Conservation (phyloP, 2,329 filamentous ascomycete genomes). For the Epichloe amarillans region DNA sequence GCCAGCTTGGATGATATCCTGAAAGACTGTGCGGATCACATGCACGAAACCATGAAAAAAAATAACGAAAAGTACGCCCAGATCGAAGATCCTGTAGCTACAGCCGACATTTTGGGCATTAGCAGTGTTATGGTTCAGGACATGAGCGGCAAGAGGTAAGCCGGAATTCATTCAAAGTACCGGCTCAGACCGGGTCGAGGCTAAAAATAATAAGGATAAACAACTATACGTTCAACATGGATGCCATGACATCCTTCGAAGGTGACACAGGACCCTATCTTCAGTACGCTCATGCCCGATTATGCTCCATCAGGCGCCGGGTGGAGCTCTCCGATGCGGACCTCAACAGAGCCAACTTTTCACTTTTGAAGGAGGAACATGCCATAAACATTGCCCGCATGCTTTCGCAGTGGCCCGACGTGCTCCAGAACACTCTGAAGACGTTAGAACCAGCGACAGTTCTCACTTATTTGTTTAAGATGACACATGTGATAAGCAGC, state of each 20-base stretch:
- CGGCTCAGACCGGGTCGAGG: not conserved
- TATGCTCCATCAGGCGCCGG: slow-evolving; percentile 50
- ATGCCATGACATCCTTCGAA: slow-evolving; percentile 72
- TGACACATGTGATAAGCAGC: slow-evolving; percentile 67
- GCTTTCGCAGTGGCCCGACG: slow-evolving; percentile 75
- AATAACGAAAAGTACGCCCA: slow-evolving; percentile 86
- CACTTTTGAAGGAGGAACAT: slow-evolving; percentile 57
- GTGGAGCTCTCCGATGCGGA: slow-evolving; percentile 41
- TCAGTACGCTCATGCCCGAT: slow-evolving; percentile 68
- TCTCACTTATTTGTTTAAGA: slow-evolving; percentile 61
- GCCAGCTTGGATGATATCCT: slow-evolving; percentile 10
- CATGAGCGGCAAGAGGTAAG: slow-evolving; percentile 83
- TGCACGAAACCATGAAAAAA: slow-evolving; percentile 96
- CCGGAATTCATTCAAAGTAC: not conserved
- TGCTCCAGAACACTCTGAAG: slow-evolving; percentile 70
- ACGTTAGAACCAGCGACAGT: slow-evolving; percentile 58
- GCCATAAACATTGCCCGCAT: slow-evolving; percentile 61
- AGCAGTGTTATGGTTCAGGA: slow-evolving; percentile 96
- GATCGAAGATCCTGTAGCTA: slow-evolving; percentile 67
- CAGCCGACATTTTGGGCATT: slow-evolving; percentile 82
- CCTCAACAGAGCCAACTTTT: slow-evolving; percentile 49
- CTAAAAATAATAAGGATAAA: slow-evolving; percentile 31
- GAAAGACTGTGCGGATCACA: slow-evolving; percentile 70
- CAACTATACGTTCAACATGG: slow-evolving; percentile 64
- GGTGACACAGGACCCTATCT: slow-evolving; percentile 77